Evolutionary conservation across 2,329 filamentous ascomycete species (phyloP), one percentile per base, ranked within the genome.

Genomic region (Apiospora arundinis): DNA sequence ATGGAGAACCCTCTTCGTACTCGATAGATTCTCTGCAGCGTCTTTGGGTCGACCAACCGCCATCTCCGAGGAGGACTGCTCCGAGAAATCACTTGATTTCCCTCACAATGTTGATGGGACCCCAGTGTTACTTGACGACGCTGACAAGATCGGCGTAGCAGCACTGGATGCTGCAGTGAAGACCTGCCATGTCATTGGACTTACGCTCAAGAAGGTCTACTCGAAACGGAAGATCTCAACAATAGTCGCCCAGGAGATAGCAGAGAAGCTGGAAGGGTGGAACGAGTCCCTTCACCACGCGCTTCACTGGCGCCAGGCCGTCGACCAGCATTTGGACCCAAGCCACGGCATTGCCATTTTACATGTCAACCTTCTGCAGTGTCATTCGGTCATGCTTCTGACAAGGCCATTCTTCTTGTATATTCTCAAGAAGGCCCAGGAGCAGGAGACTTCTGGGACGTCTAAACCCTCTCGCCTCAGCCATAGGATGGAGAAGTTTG

Each of bases 331-430:
- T 42, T 77, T 79, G 32, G 77, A 81, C 48, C 81, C 85, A n/a
- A 82, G 83, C 25, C 83, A 89, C 72, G 86, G 87, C 4, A 86
- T 92, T 45, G 87, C 88, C 4, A 86, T 90, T n/a, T 79, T 92
- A 7, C 90, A 92, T 74, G 82, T 87, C 71, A 90, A 91, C 72
- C 81, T 92, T 32, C 82, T 92, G 46, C 88, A 91, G 71, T 88
- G 86, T 70, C 90, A 92, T 76, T 88, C 89, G 0, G 85, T 91
- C 56, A 86, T 92, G 37, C 82, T 92, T 0, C 83, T 92, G 1
- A 91, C 89, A 1, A 84, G 91, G 40, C 90, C 91, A 0, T 92
- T 92, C 77, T 90, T 92, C 71, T 80, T 92, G 18, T 88, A 86
- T 71, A 83, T 90, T 16, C 82, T 91, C 52, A 88, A 83, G 70